Evolutionary conservation across 2,329 filamentous ascomycete species (phyloP).

Genomic region (Emmonsiellopsis sp.): DNA sequence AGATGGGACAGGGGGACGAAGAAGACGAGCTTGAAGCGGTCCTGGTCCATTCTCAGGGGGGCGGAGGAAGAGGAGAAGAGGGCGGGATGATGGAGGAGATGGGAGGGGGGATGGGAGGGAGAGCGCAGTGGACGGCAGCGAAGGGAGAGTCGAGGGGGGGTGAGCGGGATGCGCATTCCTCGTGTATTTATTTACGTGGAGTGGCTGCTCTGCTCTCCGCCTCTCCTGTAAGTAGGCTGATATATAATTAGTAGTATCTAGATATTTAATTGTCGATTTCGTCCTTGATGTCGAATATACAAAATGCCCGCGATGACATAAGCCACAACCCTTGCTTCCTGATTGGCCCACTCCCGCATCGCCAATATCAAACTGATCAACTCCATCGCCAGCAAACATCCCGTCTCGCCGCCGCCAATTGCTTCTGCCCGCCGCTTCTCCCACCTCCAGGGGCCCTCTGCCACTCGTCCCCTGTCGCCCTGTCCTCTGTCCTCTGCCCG

Average conservation of each 20-base stretch:
- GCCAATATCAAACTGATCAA: background rate
- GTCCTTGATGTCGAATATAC: background rate
- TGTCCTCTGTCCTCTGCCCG: conserved; percentile 6
- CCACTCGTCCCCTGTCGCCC: background rate
- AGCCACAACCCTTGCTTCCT: conserved; percentile 7
- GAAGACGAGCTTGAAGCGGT: conserved; percentile 34
- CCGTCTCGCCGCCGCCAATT: background rate
- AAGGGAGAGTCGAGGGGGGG: too few species aligned
- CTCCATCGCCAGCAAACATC: background rate
- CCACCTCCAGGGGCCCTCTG: background rate
- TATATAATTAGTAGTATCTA: too few species aligned
- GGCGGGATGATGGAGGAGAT: background rate
- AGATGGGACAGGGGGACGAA: conserved; percentile 31
- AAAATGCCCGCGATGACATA: conserved; percentile 8
- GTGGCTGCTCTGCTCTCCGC: too few species aligned
- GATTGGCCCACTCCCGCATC: conserved; percentile 6
- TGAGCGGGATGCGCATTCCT: too few species aligned
- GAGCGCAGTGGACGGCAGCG: background rate
- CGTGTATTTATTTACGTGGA: too few species aligned
- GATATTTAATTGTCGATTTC: background rate
- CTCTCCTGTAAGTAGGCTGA: too few species aligned
- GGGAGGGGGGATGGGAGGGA: background rate
- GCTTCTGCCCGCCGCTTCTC: background rate
- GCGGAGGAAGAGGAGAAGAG: background rate
- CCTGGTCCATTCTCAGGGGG: conserved; percentile 5